Evolutionary conservation across 2,329 filamentous ascomycete genomes (phyloP).

Genomic region (Pyrenophora teres): DNA sequence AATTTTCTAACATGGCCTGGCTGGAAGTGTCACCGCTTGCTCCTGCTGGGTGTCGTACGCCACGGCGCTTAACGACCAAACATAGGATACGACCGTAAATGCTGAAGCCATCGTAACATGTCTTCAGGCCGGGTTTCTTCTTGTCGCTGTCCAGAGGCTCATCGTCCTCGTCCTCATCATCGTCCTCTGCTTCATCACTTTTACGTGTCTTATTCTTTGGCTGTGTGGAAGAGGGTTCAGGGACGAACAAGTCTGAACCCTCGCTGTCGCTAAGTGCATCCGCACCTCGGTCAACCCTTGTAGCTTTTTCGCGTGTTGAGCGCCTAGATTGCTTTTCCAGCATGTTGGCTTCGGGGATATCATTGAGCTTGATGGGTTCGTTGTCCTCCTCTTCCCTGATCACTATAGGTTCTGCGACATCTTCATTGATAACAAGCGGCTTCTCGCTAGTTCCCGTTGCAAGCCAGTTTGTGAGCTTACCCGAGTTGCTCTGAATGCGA

Average conservation of each 20-base stretch:
- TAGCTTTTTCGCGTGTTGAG: conserved; percentile 24
- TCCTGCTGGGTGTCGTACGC: conserved; percentile 30
- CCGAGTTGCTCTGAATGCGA: conserved; percentile 52
- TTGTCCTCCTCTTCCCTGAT: conserved; percentile 66
- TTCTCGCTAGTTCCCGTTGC: conserved; percentile 48
- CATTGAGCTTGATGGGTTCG: conserved; percentile 53
- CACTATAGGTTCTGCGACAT: conserved; percentile 52
- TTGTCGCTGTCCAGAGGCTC: conserved; percentile 76
- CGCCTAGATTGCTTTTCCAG: conserved; percentile 13
- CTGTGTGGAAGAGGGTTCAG: conserved; percentile 23
- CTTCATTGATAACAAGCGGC: conserved; percentile 50
- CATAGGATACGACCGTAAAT: conserved; percentile 94
- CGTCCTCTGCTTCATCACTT: conserved; percentile 23
- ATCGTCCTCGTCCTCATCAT: conserved; percentile 30
- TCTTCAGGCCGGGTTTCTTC: conserved; percentile 86
- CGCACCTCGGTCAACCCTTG: conserved; percentile 7
- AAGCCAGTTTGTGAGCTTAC: conserved; percentile 55
- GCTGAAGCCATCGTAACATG: conserved; percentile 91
- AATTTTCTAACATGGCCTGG: conserved; percentile 50
- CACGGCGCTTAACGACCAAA: conserved; percentile 79
- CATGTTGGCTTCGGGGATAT: conserved; percentile 59
- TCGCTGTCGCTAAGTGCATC: conserved; percentile 37
- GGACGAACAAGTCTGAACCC: conserved; percentile 37
- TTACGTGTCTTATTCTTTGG: conserved; percentile 21
- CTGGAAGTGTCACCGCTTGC: conserved; percentile 32